Evolutionary conservation across 2,329 filamentous ascomycete genomes (phyloP).

Genomic region (Xylaria arbuscula): DNA sequence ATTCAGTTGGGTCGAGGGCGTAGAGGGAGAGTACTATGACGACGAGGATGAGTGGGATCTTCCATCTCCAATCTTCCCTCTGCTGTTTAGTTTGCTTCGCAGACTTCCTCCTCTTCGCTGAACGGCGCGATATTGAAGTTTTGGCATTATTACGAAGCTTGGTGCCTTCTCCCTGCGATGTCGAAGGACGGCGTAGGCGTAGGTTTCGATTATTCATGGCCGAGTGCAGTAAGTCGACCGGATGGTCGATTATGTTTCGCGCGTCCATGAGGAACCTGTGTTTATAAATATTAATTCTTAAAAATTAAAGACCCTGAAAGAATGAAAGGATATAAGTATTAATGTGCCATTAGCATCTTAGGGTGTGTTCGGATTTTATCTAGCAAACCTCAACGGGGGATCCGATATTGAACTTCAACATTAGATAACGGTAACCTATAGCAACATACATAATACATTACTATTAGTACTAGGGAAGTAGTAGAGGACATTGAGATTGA

Average conservation of each 20-base stretch:
- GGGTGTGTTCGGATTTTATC: not conserved
- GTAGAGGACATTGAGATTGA: not conserved
- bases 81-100: not conserved
- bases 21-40: constrained; percentile 67
- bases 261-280: constrained; percentile 10
- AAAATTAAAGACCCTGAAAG: too few relatives aligned
- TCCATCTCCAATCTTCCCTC: constrained; percentile 46
- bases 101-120: not conserved
- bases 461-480: not conserved
- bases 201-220: constrained; percentile 3
- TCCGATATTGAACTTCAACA: not conserved
- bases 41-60: constrained; percentile 66
- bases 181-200: constrained; percentile 13
- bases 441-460: not conserved
- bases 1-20: constrained; percentile 69
- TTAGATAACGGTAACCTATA: not conserved
- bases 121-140: not conserved
- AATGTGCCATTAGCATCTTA: not conserved
- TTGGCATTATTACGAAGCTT: not conserved
- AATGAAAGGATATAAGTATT: too few relatives aligned
- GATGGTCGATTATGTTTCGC: constrained; percentile 3
- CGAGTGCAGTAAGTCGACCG: constrained; percentile 12
- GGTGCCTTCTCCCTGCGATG: not conserved
- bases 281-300: not conserved
- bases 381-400: not conserved